Evolutionary conservation across 768 basidiomycete species (phyloP).

Genomic region (Leccinum broughii): DNA sequence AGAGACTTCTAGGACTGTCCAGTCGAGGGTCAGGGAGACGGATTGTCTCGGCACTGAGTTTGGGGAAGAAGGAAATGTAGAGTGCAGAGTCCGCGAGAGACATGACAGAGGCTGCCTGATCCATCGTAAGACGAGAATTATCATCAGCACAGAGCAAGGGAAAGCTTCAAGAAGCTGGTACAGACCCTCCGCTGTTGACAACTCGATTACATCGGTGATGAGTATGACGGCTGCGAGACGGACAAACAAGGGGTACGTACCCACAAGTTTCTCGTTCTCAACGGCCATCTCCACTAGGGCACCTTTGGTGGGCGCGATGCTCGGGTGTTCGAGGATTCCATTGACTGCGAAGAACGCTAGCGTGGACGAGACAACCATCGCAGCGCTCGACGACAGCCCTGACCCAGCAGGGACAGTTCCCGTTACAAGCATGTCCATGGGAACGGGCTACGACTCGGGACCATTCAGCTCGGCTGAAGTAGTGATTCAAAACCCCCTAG

Average conservation of each 20-base stretch:
- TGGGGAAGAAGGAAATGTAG: slow-evolving; percentile 81
- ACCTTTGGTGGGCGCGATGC: slow-evolving; percentile 49
- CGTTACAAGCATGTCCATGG: slow-evolving; percentile 73
- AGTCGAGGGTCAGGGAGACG: slow-evolving; percentile 50
- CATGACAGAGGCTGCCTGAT: slow-evolving; percentile 88
- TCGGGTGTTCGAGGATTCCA: slow-evolving; percentile 46
- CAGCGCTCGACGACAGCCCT: slow-evolving; percentile 84
- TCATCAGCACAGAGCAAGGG: slow-evolving; percentile 4
- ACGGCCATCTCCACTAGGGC: slow-evolving; percentile 78
- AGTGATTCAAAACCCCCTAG: slow-evolving; percentile 67
- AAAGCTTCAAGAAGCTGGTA: background rate
- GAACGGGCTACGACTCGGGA: slow-evolving; percentile 41
- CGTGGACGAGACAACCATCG: slow-evolving; percentile 85
- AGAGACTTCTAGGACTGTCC: background rate
- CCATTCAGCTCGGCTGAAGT: slow-evolving; percentile 41
- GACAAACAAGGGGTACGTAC: slow-evolving; percentile 33
- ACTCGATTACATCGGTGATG: slow-evolving; percentile 31
- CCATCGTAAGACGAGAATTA: slow-evolving; percentile 57
- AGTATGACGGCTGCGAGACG: background rate
- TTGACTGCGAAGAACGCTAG: slow-evolving; percentile 80
- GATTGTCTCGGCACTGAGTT: slow-evolving; percentile 63
- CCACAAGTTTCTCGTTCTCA: slow-evolving; percentile 82
- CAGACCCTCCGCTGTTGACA: slow-evolving; percentile 78
- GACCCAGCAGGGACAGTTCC: slow-evolving; percentile 87
- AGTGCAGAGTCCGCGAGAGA: slow-evolving; percentile 68